phyloP scores from a whole-genome alignment of 345 rosid species.

The Psidium friedrichsthalianum region DNA sequence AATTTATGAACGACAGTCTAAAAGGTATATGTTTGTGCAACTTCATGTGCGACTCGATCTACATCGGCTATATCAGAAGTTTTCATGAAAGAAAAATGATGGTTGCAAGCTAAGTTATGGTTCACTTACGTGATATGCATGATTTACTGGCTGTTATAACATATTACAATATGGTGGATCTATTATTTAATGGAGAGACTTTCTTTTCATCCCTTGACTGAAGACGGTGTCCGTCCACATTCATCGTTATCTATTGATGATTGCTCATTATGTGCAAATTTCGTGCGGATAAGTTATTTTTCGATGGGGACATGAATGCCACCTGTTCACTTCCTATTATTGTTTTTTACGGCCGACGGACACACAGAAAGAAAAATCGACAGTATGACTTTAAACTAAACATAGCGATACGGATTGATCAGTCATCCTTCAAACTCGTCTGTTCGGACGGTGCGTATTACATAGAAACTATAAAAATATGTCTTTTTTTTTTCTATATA shows the following conservation, averaged over 20 bases:
- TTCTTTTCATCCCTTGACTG: background rate
- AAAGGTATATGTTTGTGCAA: background rate
- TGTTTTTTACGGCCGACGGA: background rate
- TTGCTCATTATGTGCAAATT: background rate
- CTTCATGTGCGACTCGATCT: background rate
- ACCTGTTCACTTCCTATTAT: background rate
- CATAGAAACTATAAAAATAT: too few relatives aligned
- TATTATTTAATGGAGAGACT: background rate
- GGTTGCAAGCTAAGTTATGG: background rate
- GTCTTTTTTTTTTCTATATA: too few relatives aligned
- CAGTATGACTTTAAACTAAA: background rate
- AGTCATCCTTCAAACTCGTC: background rate
- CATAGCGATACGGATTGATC: background rate
- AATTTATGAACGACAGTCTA: background rate
- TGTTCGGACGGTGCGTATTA: too few relatives aligned
- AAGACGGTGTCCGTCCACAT: background rate
- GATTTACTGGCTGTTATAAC: background rate
- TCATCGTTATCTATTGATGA: background rate
- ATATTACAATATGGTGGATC: background rate
- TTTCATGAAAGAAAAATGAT: background rate
- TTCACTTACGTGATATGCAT: background rate
- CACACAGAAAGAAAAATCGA: background rate
- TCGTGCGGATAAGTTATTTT: background rate
- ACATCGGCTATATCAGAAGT: background rate
- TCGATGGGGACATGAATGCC: background rate